Base-by-base conservation (phyloP, 176 grass and related monocot genomes). In the sorghum (Sorghum bicolor) region DNA sequence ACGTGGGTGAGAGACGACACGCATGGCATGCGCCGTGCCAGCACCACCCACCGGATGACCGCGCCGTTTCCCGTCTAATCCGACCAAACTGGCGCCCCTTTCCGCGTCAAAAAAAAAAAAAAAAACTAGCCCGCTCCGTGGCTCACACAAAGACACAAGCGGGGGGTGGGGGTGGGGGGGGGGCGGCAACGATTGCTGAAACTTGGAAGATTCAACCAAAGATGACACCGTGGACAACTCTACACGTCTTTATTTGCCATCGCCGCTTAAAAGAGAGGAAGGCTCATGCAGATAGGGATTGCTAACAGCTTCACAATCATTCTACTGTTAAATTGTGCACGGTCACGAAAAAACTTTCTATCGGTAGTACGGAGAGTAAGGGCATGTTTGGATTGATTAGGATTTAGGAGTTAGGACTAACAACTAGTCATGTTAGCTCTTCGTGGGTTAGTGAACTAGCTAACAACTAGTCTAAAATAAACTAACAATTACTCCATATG, bases 61-160 rank as follows among this genome's bases (percentile, higher is more conserved):
- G 70, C 62, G 4, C 4, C 29, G 1, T 72, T 85, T 89, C 87
- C n/a, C 41, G 78, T 81, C 88, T 19, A 70, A 15, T 29, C 64
- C 15, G 72, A 82, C 65, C 78, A 63, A 47, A 45, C 64, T 1
- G 65, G 24, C 26, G 1, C 31, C 52, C 47, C 39, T 81, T 71
- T 65, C 72, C 43, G 34, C 10, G 65, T 50, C 72, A 20, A 14
- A 20, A 74, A 16, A 34, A 20, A 26, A 57, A 38, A 73, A 8
- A 11, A 28, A 5, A 15, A 5, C 1, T 15, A 3, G 14, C 37
- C 17, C 24, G 30, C 6, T 19, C 17, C 64, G 12, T 16, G 58
- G 0, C 48, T 48, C 76, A 36, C 55, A 4, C 20, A 16, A 26
- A 4, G 20, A 1, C 3, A 16, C 41, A 43, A 43, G 11, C 2